Percentiles rank a stretch among this genome's conserved stretches.
Evolutionary conservation across 192 early-diverging fungal species (phyloP).

Genomic region (Podila epigama): DNA sequence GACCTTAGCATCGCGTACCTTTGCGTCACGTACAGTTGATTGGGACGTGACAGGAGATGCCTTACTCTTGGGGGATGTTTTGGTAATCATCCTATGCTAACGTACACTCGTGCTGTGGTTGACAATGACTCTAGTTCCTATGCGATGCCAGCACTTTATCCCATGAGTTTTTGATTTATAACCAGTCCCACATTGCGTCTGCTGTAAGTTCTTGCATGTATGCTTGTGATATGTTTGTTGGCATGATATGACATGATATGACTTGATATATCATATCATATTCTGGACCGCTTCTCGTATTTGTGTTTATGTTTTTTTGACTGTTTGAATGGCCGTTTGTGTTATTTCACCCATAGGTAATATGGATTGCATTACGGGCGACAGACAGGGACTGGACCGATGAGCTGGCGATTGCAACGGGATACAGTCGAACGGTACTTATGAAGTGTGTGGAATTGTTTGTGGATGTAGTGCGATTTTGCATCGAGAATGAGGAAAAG

Average conservation of each 20-base stretch:
- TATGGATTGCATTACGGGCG: conserved; percentile 30
- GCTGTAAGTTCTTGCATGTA: conserved; percentile 32
- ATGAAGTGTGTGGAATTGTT: conserved; percentile 21
- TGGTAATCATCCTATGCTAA: too few relatives aligned
- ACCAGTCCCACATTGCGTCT: conserved; percentile 29
- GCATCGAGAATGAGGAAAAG: neutral
- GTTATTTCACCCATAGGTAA: conserved; percentile 4
- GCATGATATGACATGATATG: too few relatives aligned
- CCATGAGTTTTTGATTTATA: conserved; percentile 21
- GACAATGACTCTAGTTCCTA: conserved; percentile 26
- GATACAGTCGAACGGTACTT: conserved; percentile 20
- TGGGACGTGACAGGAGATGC: too few relatives aligned
- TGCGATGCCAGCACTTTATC: conserved; percentile 37
- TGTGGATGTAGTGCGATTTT: conserved; percentile 2
- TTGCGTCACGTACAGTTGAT: too few relatives aligned
- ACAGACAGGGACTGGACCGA: conserved; percentile 20
- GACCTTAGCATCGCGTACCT: too few relatives aligned
- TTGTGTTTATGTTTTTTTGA: neutral
- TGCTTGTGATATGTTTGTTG: too few relatives aligned
- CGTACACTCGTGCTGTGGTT: too few relatives aligned
- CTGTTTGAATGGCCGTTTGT: neutral
- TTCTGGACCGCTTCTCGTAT: neutral
- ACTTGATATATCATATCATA: too few relatives aligned
- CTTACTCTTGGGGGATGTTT: too few relatives aligned
- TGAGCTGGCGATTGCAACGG: conserved; percentile 30